Evolutionary conservation across 2,329 filamentous ascomycete genomes (phyloP).

Genomic region (Fonsecaea multimorphosa): DNA sequence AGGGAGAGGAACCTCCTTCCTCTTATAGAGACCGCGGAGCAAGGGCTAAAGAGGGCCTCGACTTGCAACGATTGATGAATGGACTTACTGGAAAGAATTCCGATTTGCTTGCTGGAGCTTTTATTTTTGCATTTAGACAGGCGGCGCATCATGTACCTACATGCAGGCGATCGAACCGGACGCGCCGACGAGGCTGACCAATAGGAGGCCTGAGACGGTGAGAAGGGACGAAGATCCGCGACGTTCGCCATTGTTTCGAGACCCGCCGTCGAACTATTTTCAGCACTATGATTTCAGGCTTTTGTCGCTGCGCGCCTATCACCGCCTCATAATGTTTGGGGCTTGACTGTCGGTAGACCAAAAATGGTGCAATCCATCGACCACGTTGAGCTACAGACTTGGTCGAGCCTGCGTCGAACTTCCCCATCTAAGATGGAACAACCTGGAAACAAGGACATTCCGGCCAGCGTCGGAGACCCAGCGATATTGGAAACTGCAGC

Average conservation of each 20-base stretch:
- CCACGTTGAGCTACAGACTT: not conserved
- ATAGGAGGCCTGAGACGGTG: not conserved
- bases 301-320: not conserved
- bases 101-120: too few species aligned
- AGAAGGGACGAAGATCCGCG: not conserved
- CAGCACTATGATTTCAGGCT: not conserved
- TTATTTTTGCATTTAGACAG: not conserved
- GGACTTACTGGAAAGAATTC: not conserved
- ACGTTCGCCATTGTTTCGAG: not conserved
- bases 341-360: not conserved
- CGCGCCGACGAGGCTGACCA: not conserved
- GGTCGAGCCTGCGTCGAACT: not conserved
- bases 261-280: not conserved
- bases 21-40: conserved; percentile 33
- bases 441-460: not conserved
- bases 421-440: not conserved
- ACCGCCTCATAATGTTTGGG: not conserved
- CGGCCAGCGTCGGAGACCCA: not conserved
- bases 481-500: not conserved
- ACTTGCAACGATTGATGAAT: not conserved
- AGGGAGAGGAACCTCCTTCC: conserved; percentile 34
- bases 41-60: conserved; percentile 33
- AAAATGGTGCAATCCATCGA: not conserved
- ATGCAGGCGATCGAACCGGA: too few species aligned
- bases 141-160: too few species aligned